Evolutionary conservation across 1,139 yeast genomes (phyloP), one percentile per base, ranked within the genome.

Genomic region (Yamadazyma aaseri): DNA sequence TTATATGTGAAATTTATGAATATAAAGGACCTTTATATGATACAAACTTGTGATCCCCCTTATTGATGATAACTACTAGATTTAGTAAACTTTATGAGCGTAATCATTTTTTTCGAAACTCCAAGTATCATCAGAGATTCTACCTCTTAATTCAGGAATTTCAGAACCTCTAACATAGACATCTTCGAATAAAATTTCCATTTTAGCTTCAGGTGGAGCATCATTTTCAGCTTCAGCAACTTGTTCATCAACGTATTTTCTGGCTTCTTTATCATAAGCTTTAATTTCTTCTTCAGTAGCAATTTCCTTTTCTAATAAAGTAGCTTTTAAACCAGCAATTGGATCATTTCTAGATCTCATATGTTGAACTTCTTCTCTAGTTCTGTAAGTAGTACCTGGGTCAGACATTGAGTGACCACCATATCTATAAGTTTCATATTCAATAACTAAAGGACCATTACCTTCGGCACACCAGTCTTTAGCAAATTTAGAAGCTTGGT

Each of bases 341-440:
- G 97, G 97, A 65, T 92, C 98, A 63, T 85, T 89, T 74, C 90
- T 84, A 31, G 97, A 87, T 76, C 98, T 85, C 97, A 92, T 90
- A 76, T 92, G 94, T 72, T 90, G 97, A 52, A 92, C 95, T 75
- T 92, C 98, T 73, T 92, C 98, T 75, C 98, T 89, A 60, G 98
- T 92, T 79, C 97, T 83, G 81, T 92, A 92, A 49, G 97, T 90
- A 64, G 97, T 92, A 77, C 97, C 97, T 56, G 97, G 97, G 69
- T 92, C 97, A 50, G 97, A 90, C 97, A 92, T 92, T 53, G 98
- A 92, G 79, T 92, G 98, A 63, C 98, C 98, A 74, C 98, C 97
- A 65, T 92, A 92, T 77, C 98, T 84, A 73, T 92, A 92, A 51
- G 98, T 92, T 73, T 90, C 97, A 68, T 85, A 92, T 74, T 92